Base-by-base conservation (phyloP, 2,329 filamentous ascomycete species). In the Cladosporium sp. region DNA sequence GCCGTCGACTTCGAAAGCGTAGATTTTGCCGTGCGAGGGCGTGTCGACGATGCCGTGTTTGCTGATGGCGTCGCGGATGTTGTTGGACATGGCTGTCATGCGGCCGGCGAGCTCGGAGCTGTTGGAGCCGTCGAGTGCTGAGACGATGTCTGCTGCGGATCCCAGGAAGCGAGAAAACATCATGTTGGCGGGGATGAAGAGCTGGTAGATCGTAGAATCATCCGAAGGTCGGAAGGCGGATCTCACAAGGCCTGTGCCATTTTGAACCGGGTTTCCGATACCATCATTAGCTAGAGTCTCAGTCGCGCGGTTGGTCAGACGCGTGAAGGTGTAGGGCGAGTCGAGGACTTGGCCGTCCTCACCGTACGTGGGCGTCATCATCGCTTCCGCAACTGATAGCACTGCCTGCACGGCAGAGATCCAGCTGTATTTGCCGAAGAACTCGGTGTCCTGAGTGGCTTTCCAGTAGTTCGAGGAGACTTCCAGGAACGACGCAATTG, bases 81-180 rank as follows among this genome's bases (percentile, higher is more conserved):
- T 72, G 33, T 66, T 53, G 16, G 84, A 78, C 54, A 87, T 72
- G 35, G 70, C 69, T 11, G 70, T 70, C 79, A 88, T 87, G 52
- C 76, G 67, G 3, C 68, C 65, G 0, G 81, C 77, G 0, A 86
- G 72, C 13, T 35, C 38, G 38, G 73, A 80, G 9, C 49, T 57
- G 72, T 58, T 68, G 54, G 64, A 75, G 62, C 61, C 77, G 68
- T 72, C 68, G 34, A 83, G 68, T 46, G 70, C 68, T 33, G 67
- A 70, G 73, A 81, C 79, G 60, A 84, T 82, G 5, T 72, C 65
- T 13, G 75, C 72, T 0, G 78, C 71, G 0, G 75, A 72, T 9
- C 72, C 70, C 3, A 90, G 76, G 60, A 83, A 86, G 18, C 78
- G 72, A 32, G 83, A 76, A 59, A 89, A 84, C 85, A 89, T 87